Evolutionary conservation across 768 basidiomycete genomes (phyloP), one percentile per base, ranked within the genome.

Genomic region (Serendipita sp.): DNA sequence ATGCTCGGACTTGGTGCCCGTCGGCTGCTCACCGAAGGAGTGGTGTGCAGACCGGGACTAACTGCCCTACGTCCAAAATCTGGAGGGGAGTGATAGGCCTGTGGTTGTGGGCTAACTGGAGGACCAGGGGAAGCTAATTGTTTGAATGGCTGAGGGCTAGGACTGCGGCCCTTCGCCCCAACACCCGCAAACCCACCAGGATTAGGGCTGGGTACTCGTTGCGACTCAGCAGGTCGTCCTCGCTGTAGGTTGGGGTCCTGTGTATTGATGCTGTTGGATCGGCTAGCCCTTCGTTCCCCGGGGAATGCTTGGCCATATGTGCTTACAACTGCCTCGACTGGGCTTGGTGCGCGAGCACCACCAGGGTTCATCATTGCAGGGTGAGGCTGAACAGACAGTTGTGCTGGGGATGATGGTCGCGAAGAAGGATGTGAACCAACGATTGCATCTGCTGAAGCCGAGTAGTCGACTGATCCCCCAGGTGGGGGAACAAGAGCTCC

Each of bases 301-400:
- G 93, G 94, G 71, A 97, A 81, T 0, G 86, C 82, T 70, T 92
- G 91, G 32, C 85, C 82, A 70, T 97, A 97, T 68, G 84, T 80
- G 0, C 78, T 77, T 15, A 91, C 74, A 5, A 91, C 84, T n/a
- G 84, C 82, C 65, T 88, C 85, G 16, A 91, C 83, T 0, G 81
- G 78, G n/a, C 83, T 79, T 74, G 35, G 77, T 75, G 2, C 74
- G 71, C 0, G 78, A 45, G 1, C 70, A 63, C 16, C 65, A 62
- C 34, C 48, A 4, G 88, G 84, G 54, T 84, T 80, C 82, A 88
- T 89, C 71, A 92, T 83, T 5, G 79, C 86, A 1, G 88, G 82
- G n/a, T 78, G 84, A 3, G 86, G 86, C 3, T 77, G 76, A 28
- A 72, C 69, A 7, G 71, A 70, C 0, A 74, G 71, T 23, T 23